Conservation (phyloP, 2,329 filamentous ascomycete species). For the Colletotrichum gigasporum region DNA sequence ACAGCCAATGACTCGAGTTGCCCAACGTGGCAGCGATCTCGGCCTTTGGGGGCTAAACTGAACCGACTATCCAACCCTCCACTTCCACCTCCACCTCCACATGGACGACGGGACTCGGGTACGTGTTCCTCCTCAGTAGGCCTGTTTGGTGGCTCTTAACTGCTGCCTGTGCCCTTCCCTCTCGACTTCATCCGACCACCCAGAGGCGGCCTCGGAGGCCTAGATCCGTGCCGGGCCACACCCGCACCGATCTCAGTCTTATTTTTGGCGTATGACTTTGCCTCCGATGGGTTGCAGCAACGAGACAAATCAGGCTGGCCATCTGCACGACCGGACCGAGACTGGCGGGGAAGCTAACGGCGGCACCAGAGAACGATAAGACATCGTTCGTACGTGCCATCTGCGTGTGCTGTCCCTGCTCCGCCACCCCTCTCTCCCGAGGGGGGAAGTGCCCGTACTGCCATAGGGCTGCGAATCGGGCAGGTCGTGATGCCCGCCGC, state of each 20-base stretch:
- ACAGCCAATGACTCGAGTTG: neutral
- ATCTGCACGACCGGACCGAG: neutral
- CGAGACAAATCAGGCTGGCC: neutral
- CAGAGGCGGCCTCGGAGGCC: neutral
- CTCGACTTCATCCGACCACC: neutral
- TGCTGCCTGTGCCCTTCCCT: neutral
- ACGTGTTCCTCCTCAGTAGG: neutral
- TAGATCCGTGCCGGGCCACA: neutral
- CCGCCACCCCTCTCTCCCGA: neutral
- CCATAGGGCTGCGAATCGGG: conserved; percentile 15
- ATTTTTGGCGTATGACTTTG: neutral
- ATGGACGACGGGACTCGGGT: conserved; percentile 1
- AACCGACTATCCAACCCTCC: neutral
- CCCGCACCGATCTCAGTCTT: neutral
- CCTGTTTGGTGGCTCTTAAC: neutral
- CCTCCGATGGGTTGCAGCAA: neutral
- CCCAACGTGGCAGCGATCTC: conserved; percentile 5
- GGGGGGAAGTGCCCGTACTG: neutral
- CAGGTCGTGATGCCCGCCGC: conserved; percentile 3
- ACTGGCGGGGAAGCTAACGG: neutral
- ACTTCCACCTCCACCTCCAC: no score
- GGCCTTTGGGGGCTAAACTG: neutral
- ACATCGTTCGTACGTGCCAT: neutral
- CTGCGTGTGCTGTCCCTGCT: neutral
- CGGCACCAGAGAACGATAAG: conserved; percentile 13